phyloP scores from a whole-genome alignment of 441 rosid genomes.

The Gossypium gossypioides region DNA sequence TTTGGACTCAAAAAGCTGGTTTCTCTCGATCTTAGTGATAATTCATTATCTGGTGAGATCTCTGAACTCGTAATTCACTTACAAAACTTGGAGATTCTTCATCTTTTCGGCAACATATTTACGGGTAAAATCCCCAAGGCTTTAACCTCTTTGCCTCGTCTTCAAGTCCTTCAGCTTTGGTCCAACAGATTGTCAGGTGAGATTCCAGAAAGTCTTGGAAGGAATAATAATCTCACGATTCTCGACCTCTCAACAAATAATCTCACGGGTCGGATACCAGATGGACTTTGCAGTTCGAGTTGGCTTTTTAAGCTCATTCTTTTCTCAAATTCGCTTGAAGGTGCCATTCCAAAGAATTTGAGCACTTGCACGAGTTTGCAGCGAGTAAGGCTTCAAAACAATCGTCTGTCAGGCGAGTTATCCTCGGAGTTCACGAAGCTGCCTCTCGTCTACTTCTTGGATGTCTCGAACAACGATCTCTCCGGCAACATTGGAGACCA shows the following conservation, averaged over 20 bases:
- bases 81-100: constrained; percentile 62
- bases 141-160: constrained; percentile 53
- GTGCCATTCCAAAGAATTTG: constrained; percentile 44
- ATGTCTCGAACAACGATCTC: constrained; percentile 58
- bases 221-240: constrained; percentile 51
- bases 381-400: constrained; percentile 67
- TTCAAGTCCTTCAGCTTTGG: constrained; percentile 82
- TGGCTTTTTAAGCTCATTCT: constrained; percentile 69
- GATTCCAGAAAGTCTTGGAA: constrained; percentile 58
- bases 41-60: constrained; percentile 59
- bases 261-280: constrained; percentile 60
- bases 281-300: constrained; percentile 53
- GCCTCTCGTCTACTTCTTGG: constrained; percentile 64
- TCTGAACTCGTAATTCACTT: constrained; percentile 44
- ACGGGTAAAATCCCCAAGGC: constrained; percentile 52
- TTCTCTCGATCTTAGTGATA: constrained; percentile 77
- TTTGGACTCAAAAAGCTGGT: constrained; percentile 41
- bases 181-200: constrained; percentile 54
- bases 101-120: constrained; percentile 71
- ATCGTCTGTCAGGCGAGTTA: constrained; percentile 49
- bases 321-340: constrained; percentile 55
- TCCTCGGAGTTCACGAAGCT: constrained; percentile 41
- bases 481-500: constrained; percentile 36
- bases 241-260: constrained; percentile 75
- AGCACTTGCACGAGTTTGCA: constrained; percentile 47